Percentiles rank a stretch among this genome's conserved stretches.
These are phyloP conservation scores for Pythium scleroteichum DNA, from an alignment of 352 stramenopile species.

Conservation along the genomic window DNA sequence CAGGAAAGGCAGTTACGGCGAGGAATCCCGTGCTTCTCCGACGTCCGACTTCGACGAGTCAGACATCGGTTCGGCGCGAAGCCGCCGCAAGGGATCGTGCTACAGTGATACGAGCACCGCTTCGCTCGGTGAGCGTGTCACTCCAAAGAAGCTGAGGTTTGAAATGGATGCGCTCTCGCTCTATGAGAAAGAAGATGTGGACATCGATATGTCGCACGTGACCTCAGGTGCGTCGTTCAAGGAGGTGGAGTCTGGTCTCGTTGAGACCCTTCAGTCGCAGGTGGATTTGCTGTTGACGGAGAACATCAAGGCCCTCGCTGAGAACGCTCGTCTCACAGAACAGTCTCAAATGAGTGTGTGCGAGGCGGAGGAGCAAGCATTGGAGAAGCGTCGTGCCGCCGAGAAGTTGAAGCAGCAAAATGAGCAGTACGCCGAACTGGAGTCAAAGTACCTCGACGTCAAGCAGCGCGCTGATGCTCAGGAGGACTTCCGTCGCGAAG, in stretches of 20 bases:
- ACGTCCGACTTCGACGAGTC: slow-evolving; percentile 20
- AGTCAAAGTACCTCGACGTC: slow-evolving; percentile 36
- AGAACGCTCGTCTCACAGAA: slow-evolving; percentile 49
- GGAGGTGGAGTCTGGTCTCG: slow-evolving; percentile 24
- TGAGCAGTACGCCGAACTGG: slow-evolving; percentile 35
- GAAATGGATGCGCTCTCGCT: slow-evolving; percentile 27
- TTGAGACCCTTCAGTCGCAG: slow-evolving; percentile 54
- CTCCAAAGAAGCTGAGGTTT: slow-evolving; percentile 28
- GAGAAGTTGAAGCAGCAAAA: slow-evolving; percentile 26
- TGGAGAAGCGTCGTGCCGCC: slow-evolving; percentile 28
- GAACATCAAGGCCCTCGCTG: slow-evolving; percentile 59
- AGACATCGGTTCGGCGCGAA: slow-evolving; percentile 3
- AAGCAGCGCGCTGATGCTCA: slow-evolving; percentile 44
- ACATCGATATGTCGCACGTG: slow-evolving; percentile 1
- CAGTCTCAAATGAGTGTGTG: slow-evolving; percentile 35
- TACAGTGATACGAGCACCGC: slow-evolving; percentile 26
- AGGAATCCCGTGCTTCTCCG: slow-evolving; percentile 2
- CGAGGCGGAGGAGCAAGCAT: slow-evolving; percentile 30
- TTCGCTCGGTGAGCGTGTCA: slow-evolving; percentile 12
- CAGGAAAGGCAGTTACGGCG: slow-evolving; percentile 6
- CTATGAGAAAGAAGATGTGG: slow-evolving; percentile 22
- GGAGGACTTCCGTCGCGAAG: slow-evolving; percentile 49
- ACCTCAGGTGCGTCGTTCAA: slow-evolving; percentile 22
- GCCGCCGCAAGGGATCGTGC: slow-evolving; percentile 25
- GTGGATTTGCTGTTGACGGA: slow-evolving; percentile 60